These are phyloP conservation scores for Epichloe uncinata DNA, from an alignment of 2,329 filamentous ascomycete genomes.

Conservation along the genomic window DNA sequence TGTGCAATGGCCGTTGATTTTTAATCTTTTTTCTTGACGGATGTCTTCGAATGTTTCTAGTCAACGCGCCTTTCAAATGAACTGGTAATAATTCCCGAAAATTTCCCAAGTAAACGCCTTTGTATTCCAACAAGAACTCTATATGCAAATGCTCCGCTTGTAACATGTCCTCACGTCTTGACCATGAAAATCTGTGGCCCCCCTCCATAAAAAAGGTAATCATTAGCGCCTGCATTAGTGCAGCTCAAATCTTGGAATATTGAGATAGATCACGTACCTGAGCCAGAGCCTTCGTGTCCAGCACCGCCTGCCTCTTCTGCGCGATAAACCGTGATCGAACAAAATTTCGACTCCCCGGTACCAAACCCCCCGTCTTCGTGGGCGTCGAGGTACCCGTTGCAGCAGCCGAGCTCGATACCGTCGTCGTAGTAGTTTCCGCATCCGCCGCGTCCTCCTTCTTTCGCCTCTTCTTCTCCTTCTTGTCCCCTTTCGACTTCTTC, in stretches of 20 bases:
- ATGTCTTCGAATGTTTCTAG: too few species aligned
- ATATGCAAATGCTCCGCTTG: background rate
- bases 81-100: too few species aligned
- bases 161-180: conserved; percentile 25
- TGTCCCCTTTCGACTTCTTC: conserved; percentile 27
- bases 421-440: conserved; percentile 10
- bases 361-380: conserved; percentile 30
- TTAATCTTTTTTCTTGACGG: too few species aligned
- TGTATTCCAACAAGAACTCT: background rate
- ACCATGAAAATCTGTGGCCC: conserved; percentile 53
- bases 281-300: conserved; percentile 71
- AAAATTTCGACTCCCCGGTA: conserved; percentile 50
- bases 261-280: conserved; percentile 44
- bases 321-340: conserved; percentile 73
- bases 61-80: too few species aligned
- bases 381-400: conserved; percentile 25
- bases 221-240: background rate
- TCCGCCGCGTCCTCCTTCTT: conserved; percentile 27
- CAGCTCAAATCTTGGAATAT: too few species aligned
- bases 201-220: background rate
- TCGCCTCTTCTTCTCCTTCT: conserved; percentile 35
- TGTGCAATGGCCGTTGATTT: too few species aligned
- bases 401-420: conserved; percentile 15
- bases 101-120: too few species aligned
- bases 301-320: conserved; percentile 72